These are phyloP conservation scores for Pythium aphanidermatum DNA, from an alignment of 352 stramenopile species.

Conservation along the genomic window DNA sequence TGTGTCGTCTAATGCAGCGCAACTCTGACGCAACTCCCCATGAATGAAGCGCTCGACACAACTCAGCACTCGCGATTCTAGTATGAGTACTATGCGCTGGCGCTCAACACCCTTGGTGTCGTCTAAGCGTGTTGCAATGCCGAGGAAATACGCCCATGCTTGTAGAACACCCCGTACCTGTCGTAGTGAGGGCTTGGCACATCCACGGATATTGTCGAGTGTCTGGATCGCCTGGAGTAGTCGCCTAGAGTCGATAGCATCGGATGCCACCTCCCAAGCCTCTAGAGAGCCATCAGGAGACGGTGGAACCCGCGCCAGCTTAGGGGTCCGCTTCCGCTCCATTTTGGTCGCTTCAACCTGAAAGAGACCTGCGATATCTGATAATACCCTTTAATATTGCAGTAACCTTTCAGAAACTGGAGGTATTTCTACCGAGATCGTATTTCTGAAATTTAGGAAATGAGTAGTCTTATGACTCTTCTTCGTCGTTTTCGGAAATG, in stretches of 20 bases:
- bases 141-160: slow-evolving; percentile 13
- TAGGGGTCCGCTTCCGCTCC: background rate
- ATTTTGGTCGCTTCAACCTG: slow-evolving; percentile 3
- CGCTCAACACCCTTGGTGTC: background rate
- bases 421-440: too few species aligned
- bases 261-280: too few species aligned
- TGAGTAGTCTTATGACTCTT: slow-evolving; percentile 29
- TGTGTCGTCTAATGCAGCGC: background rate
- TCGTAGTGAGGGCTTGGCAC: background rate
- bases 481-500: slow-evolving; percentile 74
- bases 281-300: background rate
- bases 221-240: slow-evolving; percentile 37
- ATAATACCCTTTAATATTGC: slow-evolving; percentile 1
- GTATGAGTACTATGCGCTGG: slow-evolving; percentile 1
- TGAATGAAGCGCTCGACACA: slow-evolving; percentile 15
- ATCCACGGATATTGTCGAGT: slow-evolving; percentile 21
- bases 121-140: slow-evolving; percentile 5
- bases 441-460: background rate
- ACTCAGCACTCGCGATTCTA: slow-evolving; percentile 18
- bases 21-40: background rate
- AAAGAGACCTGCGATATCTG: background rate
- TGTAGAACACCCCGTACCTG: slow-evolving; percentile 1
- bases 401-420: background rate
- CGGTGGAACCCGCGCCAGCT: background rate
- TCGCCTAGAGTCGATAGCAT: too few species aligned